A percentile compares a stretch with the other conserved stretches of the same genome.
phyloP scores from a whole-genome alignment of 768 basidiomycete species.

The Glaciozyma antarctica region DNA sequence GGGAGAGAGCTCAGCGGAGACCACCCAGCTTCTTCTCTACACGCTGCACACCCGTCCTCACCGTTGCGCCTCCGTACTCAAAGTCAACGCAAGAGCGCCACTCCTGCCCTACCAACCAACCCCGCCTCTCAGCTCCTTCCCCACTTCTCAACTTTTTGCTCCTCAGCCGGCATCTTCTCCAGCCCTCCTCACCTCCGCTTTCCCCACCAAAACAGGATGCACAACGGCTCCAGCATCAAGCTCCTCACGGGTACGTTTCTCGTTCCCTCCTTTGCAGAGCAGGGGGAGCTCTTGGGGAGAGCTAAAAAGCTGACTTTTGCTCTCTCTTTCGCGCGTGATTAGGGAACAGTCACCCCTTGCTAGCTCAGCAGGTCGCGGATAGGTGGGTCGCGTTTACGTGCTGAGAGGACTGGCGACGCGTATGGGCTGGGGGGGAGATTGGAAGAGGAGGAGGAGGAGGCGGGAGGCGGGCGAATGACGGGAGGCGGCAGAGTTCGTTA shows the following conservation, averaged over 20 bases:
- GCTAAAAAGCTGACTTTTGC: constrained; percentile 1
- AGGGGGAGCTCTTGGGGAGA: not conserved
- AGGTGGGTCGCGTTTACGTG: constrained; percentile 49
- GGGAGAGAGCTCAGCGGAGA: too few species aligned
- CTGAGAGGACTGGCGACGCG: not conserved
- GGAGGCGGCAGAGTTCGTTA: too few species aligned
- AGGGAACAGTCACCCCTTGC: constrained; percentile 98
- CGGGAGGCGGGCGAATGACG: not conserved
- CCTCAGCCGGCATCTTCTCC: too few species aligned
- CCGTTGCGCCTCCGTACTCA: too few species aligned
- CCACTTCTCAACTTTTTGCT: too few species aligned
- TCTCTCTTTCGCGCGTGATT: constrained; percentile 15
- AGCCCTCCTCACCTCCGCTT: too few species aligned
- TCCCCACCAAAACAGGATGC: constrained; percentile 14
- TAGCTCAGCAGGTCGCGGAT: constrained; percentile 89
- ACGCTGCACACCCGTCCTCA: too few species aligned
- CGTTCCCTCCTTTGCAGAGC: too few species aligned
- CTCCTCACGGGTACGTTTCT: constrained; percentile 40
- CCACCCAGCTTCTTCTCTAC: too few species aligned
- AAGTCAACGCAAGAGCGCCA: too few species aligned
- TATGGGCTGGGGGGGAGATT: not conserved
- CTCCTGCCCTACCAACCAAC: too few species aligned
- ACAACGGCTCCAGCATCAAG: constrained; percentile 40
- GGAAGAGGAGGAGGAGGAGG: not conserved
- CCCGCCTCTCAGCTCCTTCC: too few species aligned